These are phyloP conservation scores for Rhytidiadelphus loreus DNA, from an alignment of 225 moss, liverwort and hornwort genomes.

Conservation along the genomic window DNA sequence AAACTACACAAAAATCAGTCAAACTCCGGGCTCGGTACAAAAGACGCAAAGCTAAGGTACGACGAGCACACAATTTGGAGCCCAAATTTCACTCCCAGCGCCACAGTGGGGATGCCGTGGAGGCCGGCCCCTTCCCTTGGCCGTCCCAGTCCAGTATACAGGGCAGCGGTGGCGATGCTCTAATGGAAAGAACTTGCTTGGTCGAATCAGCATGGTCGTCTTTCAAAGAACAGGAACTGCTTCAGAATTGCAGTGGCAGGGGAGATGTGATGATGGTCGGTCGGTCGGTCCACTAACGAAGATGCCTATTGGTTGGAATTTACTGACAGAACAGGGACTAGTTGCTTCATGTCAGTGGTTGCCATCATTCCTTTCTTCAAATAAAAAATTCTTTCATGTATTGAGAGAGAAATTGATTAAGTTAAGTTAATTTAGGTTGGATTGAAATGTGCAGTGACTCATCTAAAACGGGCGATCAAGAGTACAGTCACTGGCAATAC, in stretches of 20 bases:
- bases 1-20: too few relatives aligned
- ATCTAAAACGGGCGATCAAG: too few relatives aligned
- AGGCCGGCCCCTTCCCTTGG: too few relatives aligned
- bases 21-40: too few relatives aligned
- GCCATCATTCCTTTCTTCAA: neutral
- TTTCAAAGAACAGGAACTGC: neutral
- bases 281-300: neutral
- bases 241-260: constrained; percentile 1
- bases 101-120: too few relatives aligned
- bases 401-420: neutral
- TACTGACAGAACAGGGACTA: neutral
- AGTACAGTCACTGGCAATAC: neutral
- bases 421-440: neutral
- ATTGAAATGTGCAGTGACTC: neutral
- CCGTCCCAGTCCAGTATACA: too few relatives aligned
- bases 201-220: neutral
- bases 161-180: neutral
- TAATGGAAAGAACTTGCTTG: too few relatives aligned
- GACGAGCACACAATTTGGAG: too few relatives aligned
- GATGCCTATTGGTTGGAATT: neutral
- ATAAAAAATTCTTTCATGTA: neutral
- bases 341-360: neutral
- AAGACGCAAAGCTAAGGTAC: too few relatives aligned
- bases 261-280: neutral
- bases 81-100: too few relatives aligned